Conservation (phyloP, 805 yeast genomes). For the Candida odintsovae region DNA sequence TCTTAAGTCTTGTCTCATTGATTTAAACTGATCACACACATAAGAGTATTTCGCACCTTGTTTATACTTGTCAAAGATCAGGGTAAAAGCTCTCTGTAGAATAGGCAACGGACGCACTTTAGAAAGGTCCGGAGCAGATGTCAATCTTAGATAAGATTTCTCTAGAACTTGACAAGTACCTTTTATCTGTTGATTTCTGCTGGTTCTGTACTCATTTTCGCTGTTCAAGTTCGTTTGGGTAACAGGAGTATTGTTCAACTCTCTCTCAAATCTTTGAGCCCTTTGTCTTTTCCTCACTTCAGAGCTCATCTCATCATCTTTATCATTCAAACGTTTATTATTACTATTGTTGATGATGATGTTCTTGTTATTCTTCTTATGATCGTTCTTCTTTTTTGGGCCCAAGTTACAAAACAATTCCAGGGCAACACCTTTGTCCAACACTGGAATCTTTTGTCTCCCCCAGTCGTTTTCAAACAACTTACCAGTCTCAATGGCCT, state of each 20-base stretch:
- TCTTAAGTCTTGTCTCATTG: conserved; percentile 87
- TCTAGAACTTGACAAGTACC: conserved; percentile 68
- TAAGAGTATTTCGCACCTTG: conserved; percentile 60
- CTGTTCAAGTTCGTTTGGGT: conserved; percentile 19
- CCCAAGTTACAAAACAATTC: conserved; percentile 11
- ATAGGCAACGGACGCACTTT: conserved; percentile 69
- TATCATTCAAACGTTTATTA: not conserved
- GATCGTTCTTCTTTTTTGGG: not conserved
- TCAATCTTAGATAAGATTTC: conserved; percentile 74
- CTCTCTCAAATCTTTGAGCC: conserved; percentile 31
- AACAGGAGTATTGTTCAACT: conserved; percentile 9
- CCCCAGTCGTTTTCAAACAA: conserved; percentile 25
- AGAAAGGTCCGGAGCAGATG: conserved; percentile 87
- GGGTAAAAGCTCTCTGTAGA: conserved; percentile 49
- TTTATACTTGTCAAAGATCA: conserved; percentile 47
- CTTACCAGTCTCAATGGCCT: conserved; percentile 19
- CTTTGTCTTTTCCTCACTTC: conserved; percentile 27
- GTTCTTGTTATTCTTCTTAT: not conserved
- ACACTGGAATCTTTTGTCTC: conserved; percentile 20
- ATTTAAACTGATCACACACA: conserved; percentile 83
- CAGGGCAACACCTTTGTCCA: conserved; percentile 8
- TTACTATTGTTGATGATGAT: not conserved
- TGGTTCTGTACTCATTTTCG: conserved; percentile 26
- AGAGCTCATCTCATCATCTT: conserved; percentile 18
- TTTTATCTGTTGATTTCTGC: conserved; percentile 35